Percentiles rank a stretch among this genome's conserved stretches.
These are phyloP conservation scores for Spiraea crenata DNA, from an alignment of 331 rosid genomes.

Conservation along the genomic window DNA sequence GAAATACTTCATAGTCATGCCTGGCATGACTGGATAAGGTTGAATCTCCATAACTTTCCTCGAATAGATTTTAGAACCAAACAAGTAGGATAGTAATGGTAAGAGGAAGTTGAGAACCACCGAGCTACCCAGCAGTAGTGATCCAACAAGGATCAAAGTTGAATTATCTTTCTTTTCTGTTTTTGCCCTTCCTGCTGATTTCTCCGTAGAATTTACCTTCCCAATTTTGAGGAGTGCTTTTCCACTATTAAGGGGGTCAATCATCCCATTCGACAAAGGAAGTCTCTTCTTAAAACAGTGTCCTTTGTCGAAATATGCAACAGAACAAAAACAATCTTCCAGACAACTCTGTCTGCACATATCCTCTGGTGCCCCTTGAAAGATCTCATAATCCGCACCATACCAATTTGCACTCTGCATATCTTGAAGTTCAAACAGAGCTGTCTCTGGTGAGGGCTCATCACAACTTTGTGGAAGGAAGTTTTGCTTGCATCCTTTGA, in stretches of 20 bases:
- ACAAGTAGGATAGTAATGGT: not conserved
- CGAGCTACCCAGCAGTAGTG: slow-evolving; percentile 12
- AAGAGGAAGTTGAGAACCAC: slow-evolving; percentile 4
- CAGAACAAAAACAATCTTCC: slow-evolving; percentile 30
- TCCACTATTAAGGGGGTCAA: not conserved
- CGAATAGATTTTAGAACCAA: not conserved
- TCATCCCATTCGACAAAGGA: slow-evolving; percentile 9
- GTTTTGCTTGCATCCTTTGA: slow-evolving; percentile 15
- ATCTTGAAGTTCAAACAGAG: slow-evolving; percentile 1
- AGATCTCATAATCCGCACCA: slow-evolving; percentile 16
- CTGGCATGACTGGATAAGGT: not conserved
- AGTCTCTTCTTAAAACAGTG: slow-evolving; percentile 18
- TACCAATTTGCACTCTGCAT: slow-evolving; percentile 14
- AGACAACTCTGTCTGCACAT: slow-evolving; percentile 23
- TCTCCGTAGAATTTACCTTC: not conserved
- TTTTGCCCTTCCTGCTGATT: not conserved
- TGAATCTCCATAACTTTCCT: not conserved
- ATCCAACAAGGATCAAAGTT: slow-evolving; percentile 12
- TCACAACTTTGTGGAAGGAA: slow-evolving; percentile 23
- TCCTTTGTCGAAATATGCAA: not conserved
- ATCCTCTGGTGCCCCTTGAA: slow-evolving; percentile 12
- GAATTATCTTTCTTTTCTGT: not conserved
- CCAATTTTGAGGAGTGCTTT: slow-evolving; percentile 6
- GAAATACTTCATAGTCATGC: not conserved
- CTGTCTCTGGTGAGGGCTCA: not conserved